Percentiles rank a stretch among this genome's conserved stretches.
Conservation (phyloP, 768 basidiomycete genomes). For the Calocera cornea region DNA sequence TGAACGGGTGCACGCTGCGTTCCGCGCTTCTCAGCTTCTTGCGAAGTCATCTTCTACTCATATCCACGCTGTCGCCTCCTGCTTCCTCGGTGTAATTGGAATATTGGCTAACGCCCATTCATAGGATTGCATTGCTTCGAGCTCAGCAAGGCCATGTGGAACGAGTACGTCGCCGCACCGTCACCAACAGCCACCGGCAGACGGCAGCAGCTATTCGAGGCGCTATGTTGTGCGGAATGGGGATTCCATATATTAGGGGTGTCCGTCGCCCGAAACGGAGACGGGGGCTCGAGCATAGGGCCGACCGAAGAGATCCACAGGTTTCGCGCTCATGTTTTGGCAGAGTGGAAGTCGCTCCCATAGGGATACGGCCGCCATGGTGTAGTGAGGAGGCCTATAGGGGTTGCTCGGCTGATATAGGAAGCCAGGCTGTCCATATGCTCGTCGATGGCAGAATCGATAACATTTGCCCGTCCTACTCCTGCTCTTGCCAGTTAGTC, state of each 20-base stretch:
- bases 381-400: neutral
- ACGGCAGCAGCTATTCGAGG: neutral
- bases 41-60: neutral
- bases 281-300: neutral
- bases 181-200: neutral
- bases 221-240: neutral
- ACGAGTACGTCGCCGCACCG: conserved; percentile 32
- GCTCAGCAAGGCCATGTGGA: conserved; percentile 67
- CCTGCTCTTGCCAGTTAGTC: neutral
- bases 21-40: neutral
- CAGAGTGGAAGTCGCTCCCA: neutral
- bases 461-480: neutral
- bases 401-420: neutral
- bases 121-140: conserved; percentile 65
- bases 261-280: neutral
- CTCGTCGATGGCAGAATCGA: neutral
- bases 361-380: neutral
- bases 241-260: neutral
- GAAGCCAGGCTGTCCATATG: neutral
- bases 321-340: neutral
- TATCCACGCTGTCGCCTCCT: neutral
- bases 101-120: neutral
- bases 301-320: neutral
- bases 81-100: conserved; percentile 1
- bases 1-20: neutral